Base-by-base conservation (phyloP, 129 eudicot genomes). In the Tagetes erecta region DNA sequence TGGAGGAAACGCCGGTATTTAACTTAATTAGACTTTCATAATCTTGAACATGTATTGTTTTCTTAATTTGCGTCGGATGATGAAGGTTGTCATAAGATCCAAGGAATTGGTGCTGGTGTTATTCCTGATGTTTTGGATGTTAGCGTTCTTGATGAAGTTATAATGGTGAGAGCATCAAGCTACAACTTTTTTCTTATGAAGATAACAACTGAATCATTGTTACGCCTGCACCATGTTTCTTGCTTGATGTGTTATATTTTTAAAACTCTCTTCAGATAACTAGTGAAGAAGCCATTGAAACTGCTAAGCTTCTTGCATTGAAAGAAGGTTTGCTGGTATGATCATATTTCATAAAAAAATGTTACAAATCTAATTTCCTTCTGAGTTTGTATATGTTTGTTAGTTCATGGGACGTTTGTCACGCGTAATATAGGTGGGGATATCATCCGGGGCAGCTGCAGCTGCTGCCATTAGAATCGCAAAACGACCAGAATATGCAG, bases 261-360 rank as follows among this genome's bases (percentile, higher is more conserved):
- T 1, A 3, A 11, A 5, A 52, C 64, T 45, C 3, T 79, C 5
- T 81, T 74, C 74, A 91, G 95, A 81, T 91, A 68, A 73, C 91
- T 45, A 86, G 90, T 34, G 87, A 80, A 64, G 97, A 88, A 80
- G 90, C 97, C 55, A 78, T 88, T 42, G 95, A 91, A 76, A 91
- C 84, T n/a, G 83, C 97, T 20, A 91, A 80, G 68, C 90, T 84
- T 80, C 88, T 91, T 76, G 91, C 91, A 33, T 62, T 88, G 44
- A 86, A 88, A 84, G 97, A 86, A 82, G 97, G 97, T 4, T 74
- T 91, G 64, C 80, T 91, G 91, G 97, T 91, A 76, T 46, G 84
- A 78, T 81, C 64, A 38, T 56, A 10, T 6, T 80, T 81, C 45
- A 38, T 41, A 30, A 8, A 9, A 36, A 72, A 72, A 9, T 62